phyloP scores from a whole-genome alignment of 768 basidiomycete genomes.

The Tulasnella sp. region DNA sequence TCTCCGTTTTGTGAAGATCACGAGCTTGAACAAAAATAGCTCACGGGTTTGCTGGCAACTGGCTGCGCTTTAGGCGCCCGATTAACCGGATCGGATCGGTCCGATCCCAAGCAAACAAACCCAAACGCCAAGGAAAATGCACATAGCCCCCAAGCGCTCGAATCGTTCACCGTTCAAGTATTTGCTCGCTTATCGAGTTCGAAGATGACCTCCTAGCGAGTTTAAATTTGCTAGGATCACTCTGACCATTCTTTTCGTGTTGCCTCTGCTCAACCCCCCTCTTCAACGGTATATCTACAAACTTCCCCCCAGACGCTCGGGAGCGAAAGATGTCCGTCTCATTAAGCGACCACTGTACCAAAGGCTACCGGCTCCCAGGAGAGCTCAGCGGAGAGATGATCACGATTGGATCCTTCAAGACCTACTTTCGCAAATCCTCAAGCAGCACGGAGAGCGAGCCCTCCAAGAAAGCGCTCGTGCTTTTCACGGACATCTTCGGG shows the following conservation, averaged over 20 bases:
- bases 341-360: constrained; percentile 15
- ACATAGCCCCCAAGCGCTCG: not conserved
- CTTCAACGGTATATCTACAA: not conserved
- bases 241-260: no score
- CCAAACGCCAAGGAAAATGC: not conserved
- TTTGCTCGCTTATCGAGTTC: no score
- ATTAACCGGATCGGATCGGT: not conserved
- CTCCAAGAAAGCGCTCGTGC: constrained; percentile 43
- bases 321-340: not conserved
- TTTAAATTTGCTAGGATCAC: no score
- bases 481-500: constrained; percentile 58
- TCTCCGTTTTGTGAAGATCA: not conserved
- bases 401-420: not conserved
- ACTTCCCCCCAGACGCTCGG: no score
- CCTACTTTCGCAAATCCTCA: not conserved
- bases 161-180: not conserved
- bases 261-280: no score
- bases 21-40: not conserved
- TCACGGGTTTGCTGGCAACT: not conserved
- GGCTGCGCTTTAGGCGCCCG: not conserved
- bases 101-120: not conserved
- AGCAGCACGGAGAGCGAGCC: not conserved
- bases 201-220: no score
- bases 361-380: constrained; percentile 10
- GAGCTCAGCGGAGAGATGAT: constrained; percentile 19